Evolutionary conservation across 2,329 filamentous ascomycete species (phyloP).

Genomic region (Blastomyces gilchristii): DNA sequence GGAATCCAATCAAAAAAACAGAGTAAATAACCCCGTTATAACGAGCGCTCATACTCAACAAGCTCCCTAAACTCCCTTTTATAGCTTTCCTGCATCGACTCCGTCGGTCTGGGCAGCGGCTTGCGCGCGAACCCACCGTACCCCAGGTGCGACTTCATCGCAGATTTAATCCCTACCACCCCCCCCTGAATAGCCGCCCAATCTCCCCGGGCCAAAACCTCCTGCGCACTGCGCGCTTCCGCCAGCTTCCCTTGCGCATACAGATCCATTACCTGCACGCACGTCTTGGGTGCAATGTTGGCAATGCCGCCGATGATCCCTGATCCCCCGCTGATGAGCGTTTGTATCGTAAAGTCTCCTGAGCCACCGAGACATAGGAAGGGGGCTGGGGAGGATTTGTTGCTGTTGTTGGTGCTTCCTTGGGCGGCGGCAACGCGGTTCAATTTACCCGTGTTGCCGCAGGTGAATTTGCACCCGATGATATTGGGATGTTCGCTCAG

Average conservation of each 20-base stretch:
- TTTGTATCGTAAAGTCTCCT: constrained; percentile 64
- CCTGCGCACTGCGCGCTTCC: constrained; percentile 55
- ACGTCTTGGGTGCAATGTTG: constrained; percentile 59
- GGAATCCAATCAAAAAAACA: no score
- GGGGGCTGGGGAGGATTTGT: not conserved
- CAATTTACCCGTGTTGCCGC: constrained; percentile 80
- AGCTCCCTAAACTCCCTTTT: constrained; percentile 73
- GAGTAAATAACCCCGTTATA: constrained; percentile 15
- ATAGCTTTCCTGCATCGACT: constrained; percentile 94
- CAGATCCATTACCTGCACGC: constrained; percentile 50
- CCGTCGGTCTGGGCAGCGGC: constrained; percentile 39
- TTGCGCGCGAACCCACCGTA: constrained; percentile 55
- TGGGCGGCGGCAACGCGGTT: constrained; percentile 53
- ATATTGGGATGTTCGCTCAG: constrained; percentile 75
- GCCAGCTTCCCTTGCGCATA: constrained; percentile 48
- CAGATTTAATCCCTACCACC: constrained; percentile 59
- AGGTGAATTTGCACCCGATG: constrained; percentile 83
- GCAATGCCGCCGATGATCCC: constrained; percentile 62
- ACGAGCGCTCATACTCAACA: constrained; percentile 15
- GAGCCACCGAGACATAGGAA: constrained; percentile 61
- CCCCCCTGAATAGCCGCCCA: constrained; percentile 61
- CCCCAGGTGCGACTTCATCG: constrained; percentile 50
- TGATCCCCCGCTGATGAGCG: constrained; percentile 57
- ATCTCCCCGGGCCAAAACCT: constrained; percentile 55
- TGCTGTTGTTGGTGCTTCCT: no score